Conservation (phyloP, 306 rosid species). For the Quercus agrifolia region DNA sequence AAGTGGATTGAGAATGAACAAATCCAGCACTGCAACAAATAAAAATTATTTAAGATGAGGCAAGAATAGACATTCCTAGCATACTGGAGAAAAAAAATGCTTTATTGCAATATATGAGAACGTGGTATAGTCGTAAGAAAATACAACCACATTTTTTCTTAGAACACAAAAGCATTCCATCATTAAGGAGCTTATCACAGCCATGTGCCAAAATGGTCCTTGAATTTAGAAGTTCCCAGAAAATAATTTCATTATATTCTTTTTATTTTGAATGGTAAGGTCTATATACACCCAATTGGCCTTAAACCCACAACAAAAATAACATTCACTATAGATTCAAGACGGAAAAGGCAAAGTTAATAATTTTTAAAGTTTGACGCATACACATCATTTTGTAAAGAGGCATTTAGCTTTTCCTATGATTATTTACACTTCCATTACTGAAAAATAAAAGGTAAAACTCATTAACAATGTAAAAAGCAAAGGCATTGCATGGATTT, state of each 20-base stretch:
- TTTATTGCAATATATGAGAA: neutral
- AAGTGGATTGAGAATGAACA: neutral
- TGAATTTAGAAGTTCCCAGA: neutral
- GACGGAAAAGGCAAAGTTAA: neutral
- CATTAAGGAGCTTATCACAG: neutral
- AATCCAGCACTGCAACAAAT: neutral
- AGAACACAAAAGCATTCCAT: neutral
- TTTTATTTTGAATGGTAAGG: too few species aligned
- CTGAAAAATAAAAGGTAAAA: neutral
- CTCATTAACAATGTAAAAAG: neutral
- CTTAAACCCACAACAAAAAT: too few species aligned
- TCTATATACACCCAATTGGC: too few species aligned
- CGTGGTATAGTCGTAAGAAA: neutral
- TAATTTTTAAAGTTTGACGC: neutral
- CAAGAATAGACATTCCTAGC: neutral
- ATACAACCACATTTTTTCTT: neutral
- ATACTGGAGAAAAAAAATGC: neutral
- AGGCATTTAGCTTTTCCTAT: slow-evolving; percentile 11
- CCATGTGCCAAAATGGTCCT: neutral
- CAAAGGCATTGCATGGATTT: neutral
- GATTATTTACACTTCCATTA: slow-evolving; percentile 4
- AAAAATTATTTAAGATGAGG: neutral
- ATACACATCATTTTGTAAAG: slow-evolving; percentile 7
- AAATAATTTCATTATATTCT: neutral
- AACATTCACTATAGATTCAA: neutral